Base-by-base conservation (phyloP, 1,139 yeast species). In the Fermentozyma sake region DNA sequence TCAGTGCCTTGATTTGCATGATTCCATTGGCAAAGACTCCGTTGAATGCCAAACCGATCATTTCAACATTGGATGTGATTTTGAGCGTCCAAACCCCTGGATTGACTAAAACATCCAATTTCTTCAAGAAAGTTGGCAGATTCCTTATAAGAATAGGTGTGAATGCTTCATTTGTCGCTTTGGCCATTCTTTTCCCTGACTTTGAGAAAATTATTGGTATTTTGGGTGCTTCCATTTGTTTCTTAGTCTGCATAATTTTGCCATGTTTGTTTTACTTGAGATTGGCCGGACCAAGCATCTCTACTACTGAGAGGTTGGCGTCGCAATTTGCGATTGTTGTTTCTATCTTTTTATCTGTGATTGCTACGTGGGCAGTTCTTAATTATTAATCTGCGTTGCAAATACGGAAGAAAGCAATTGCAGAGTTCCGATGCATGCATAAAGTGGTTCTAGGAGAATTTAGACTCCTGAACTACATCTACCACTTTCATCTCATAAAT, bases 1-100 rank as follows among this genome's bases (percentile, higher is more conserved):
- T 89, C 29, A 81, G 91, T 29, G 69, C 71, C 0, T 59, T 85
- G 26, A 82, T 87, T 62, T 84, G 95, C 20, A 46, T 87, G 21
- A 76, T 89, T 15, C 96, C 97, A 1, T 55, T 87, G 23, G 87
- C 96, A 1, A 89, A 89, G 48, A 76, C 91, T 1, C 96, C 97
- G 1, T 64, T 89, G 27, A 83, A 80, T 44, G 87, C 93, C 6
- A 76, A 91, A 42, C 97, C 97, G 1, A 80, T 89, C 22, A 75
- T 85, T 12, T 72, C 91, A 5, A 80, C 93, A 1, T 50, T 67
- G 32, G 72, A 65, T 36, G 48, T 54, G 2, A 30, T 65, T 14
- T 45, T 61, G 8, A 45, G 49, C 2, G 44, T 52, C 7, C 44
- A 43, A 8, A 17, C 11, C n/a, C 19, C 17, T 13, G 19, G 14